These are phyloP conservation scores for Podospora fimiseda DNA, from an alignment of 495 filamentous ascomycete species.

Conservation along the genomic window DNA sequence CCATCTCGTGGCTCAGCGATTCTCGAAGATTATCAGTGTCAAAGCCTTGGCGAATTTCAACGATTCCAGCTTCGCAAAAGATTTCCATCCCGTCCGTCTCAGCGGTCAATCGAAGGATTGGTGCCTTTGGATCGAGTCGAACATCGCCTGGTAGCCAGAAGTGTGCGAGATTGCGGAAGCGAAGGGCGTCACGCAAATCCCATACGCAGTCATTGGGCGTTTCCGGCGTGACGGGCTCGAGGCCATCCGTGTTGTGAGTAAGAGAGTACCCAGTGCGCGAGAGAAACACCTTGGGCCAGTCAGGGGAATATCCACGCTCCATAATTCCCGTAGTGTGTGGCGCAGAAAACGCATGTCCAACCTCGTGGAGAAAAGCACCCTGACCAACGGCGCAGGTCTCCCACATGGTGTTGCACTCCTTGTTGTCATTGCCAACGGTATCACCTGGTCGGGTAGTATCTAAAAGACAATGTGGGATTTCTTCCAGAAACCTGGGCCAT, in stretches of 20 bases:
- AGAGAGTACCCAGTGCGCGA: background rate
- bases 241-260: conserved; percentile 13
- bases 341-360: conserved; percentile 36
- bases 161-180: conserved; percentile 27
- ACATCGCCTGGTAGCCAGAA: conserved; percentile 30
- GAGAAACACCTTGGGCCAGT: conserved; percentile 35
- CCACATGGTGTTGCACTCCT: conserved; percentile 34
- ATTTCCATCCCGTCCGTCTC: background rate
- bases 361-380: conserved; percentile 37
- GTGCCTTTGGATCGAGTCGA: background rate
- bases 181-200: conserved; percentile 30
- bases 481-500: conserved; percentile 41
- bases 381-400: conserved; percentile 38
- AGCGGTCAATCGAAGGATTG: background rate
- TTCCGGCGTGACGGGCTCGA: background rate
- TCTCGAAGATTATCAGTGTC: background rate
- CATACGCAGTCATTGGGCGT: conserved; percentile 23
- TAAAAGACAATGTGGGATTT: conserved; percentile 23
- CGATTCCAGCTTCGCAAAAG: background rate
- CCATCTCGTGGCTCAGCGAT: background rate
- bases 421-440: conserved; percentile 34
- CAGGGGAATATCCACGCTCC: conserved; percentile 31
- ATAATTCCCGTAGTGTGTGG: conserved; percentile 35
- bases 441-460: conserved; percentile 26
- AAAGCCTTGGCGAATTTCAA: background rate